Evolutionary conservation across 2,329 filamentous ascomycete genomes (phyloP).

Genomic region (Ramichloridium luteum): DNA sequence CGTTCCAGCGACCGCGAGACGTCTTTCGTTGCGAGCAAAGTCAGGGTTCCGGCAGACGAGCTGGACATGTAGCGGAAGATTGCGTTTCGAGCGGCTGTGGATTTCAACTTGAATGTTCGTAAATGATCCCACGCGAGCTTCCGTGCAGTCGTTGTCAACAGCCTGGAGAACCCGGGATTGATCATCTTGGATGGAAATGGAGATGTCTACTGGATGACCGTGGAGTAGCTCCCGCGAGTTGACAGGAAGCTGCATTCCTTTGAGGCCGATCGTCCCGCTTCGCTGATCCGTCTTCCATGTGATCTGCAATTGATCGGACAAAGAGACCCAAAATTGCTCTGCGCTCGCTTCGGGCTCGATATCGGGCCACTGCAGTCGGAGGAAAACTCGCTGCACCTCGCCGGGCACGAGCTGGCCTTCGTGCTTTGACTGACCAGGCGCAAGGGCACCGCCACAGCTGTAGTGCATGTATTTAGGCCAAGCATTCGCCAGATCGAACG

Average conservation of each 20-base stretch:
- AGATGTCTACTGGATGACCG: slow-evolving; percentile 8
- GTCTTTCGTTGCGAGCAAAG: slow-evolving; percentile 6
- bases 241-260: slow-evolving; percentile 7
- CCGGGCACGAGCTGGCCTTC: slow-evolving; percentile 11
- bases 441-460: slow-evolving; percentile 9
- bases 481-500: slow-evolving; percentile 76
- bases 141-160: background rate
- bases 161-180: background rate
- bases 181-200: slow-evolving; percentile 1
- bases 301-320: slow-evolving; percentile 12
- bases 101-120: background rate
- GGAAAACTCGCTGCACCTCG: slow-evolving; percentile 12
- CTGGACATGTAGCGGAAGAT: slow-evolving; percentile 4
- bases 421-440: slow-evolving; percentile 3
- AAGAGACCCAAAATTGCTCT: slow-evolving; percentile 8
- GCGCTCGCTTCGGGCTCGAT: slow-evolving; percentile 7
- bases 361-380: slow-evolving; percentile 5
- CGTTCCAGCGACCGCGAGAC: slow-evolving; percentile 13
- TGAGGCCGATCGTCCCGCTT: slow-evolving; percentile 14
- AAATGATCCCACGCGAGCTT: background rate
- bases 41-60: slow-evolving; percentile 5
- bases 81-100: background rate
- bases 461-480: slow-evolving; percentile 67
- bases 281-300: slow-evolving; percentile 14
- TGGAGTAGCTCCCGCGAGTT: slow-evolving; percentile 10